Evolutionary conservation across 768 basidiomycete species (phyloP).

Genomic region (Inosperma sp.): DNA sequence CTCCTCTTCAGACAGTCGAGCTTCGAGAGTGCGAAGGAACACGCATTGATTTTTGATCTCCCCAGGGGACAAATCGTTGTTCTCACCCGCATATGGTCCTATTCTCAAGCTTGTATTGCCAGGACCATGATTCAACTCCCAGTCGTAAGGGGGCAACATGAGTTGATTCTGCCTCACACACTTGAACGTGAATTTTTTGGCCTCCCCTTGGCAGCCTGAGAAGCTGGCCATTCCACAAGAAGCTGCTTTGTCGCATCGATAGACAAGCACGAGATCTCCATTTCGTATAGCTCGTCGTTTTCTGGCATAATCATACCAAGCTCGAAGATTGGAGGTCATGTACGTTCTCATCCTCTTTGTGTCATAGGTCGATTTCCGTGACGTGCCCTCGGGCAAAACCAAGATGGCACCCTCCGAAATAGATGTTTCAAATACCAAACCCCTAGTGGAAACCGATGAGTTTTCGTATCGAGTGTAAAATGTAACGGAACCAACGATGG

Average conservation of each 20-base stretch:
- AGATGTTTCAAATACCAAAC: slow-evolving; percentile 14
- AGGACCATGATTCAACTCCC: not conserved
- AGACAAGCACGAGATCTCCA: too few species aligned
- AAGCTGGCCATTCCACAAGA: slow-evolving; percentile 28
- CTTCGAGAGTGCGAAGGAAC: too few species aligned
- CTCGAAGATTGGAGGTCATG: slow-evolving; percentile 22
- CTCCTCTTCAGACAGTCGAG: too few species aligned
- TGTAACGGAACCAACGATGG: too few species aligned
- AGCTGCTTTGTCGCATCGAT: slow-evolving; percentile 20
- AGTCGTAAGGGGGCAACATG: not conserved
- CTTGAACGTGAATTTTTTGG: not conserved
- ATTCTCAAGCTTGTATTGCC: not conserved
- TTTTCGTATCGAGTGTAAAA: too few species aligned
- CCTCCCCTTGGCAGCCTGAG: not conserved
- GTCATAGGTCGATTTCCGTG: slow-evolving; percentile 24
- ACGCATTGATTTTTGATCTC: not conserved
- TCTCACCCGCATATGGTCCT: not conserved
- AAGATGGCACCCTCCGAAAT: slow-evolving; percentile 29
- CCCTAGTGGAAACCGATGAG: too few species aligned
- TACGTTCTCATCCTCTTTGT: too few species aligned
- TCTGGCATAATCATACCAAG: slow-evolving; percentile 31
- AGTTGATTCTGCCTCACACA: not conserved
- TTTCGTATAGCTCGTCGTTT: slow-evolving; percentile 20
- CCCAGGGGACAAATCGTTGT: not conserved
- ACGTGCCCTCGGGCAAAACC: slow-evolving; percentile 32